These are phyloP conservation scores for Xylariaceae sp. DNA, from an alignment of 2,329 filamentous ascomycete genomes.

Conservation along the genomic window DNA sequence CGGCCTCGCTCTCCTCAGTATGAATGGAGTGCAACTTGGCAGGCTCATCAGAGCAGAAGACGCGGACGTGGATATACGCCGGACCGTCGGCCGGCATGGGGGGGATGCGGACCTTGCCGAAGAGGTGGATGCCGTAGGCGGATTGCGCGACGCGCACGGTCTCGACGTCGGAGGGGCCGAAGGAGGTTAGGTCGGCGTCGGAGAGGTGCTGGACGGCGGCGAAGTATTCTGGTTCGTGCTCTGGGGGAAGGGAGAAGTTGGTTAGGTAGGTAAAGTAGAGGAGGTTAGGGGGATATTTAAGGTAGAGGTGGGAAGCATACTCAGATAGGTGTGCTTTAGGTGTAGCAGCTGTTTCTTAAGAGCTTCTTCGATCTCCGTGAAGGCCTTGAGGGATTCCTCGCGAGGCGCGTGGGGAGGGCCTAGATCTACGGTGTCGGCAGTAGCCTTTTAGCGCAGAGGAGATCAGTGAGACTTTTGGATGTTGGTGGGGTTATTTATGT, in stretches of 20 bases:
- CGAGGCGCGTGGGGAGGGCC: conserved; percentile 45
- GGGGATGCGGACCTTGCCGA: conserved; percentile 47
- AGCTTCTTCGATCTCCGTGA: conserved; percentile 46
- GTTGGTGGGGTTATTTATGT: background rate
- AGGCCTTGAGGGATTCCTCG: conserved; percentile 48
- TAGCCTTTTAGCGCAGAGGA: conserved; percentile 40
- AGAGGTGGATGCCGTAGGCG: conserved; percentile 46
- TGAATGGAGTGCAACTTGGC: conserved; percentile 45
- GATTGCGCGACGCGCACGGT: conserved; percentile 42
- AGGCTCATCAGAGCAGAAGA: conserved; percentile 40
- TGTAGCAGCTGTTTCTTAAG: conserved; percentile 49
- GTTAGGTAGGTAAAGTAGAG: background rate
- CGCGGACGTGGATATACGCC: conserved; percentile 46
- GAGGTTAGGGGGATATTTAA: too few relatives aligned
- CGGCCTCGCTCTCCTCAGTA: conserved; percentile 42
- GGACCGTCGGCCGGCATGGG: conserved; percentile 35
- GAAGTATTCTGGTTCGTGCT: conserved; percentile 55
- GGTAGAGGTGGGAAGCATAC: conserved; percentile 8
- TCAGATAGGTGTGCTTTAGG: conserved; percentile 30
- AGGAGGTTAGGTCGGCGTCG: conserved; percentile 36
- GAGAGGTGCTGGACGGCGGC: conserved; percentile 40
- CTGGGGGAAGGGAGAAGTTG: conserved; percentile 26
- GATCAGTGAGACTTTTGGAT: too few relatives aligned
- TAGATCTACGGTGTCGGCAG: conserved; percentile 50
- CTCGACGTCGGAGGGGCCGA: conserved; percentile 38